Base-by-base conservation (phyloP, 139 green algal genomes). In the Chlamydomonas applanata region DNA sequence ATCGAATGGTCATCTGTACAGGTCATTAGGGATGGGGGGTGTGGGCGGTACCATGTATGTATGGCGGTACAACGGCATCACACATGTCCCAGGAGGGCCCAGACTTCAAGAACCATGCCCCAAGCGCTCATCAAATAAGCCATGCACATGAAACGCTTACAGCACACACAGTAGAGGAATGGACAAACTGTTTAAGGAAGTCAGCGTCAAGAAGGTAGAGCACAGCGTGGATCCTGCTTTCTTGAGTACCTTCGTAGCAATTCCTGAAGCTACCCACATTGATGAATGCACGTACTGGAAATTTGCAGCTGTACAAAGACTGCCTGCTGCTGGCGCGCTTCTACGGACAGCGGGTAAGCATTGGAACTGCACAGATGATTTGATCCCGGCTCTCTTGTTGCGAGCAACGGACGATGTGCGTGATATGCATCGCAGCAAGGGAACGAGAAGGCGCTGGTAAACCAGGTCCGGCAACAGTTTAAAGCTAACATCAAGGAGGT, bases 371-470 rank as follows among this genome's bases (percentile, higher is more conserved):
- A 66, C n/a, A 4, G 24, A 66, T 35, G 3, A 22, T n/a, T 30
- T n/a, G n/a, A n/a, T n/a, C n/a, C n/a, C n/a, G n/a, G n/a, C n/a
- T n/a, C n/a, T n/a, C n/a, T n/a, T n/a, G n/a, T n/a, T n/a, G n/a
- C n/a, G n/a, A n/a, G n/a, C n/a, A n/a, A n/a, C n/a, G n/a, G n/a
- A n/a, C n/a, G n/a, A n/a, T n/a, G n/a, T n/a, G n/a, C n/a, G n/a
- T n/a, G n/a, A n/a, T n/a, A n/a, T n/a, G n/a, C n/a, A n/a, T n/a
- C 49, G 74, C 79, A 86, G 80, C 80, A 89, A 86, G 84, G 80
- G 32, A 85, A 86, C 54, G 84, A 89, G 59, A 60, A 65, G 5
- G 35, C 70, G 20, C 54, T 86, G 14, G 40, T 78, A 22, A 36
- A 40, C 0, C 84, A 89, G 64, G 82, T 87, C 22, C 75, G 78